phyloP scores from a whole-genome alignment of 805 yeast genomes.

The Citeromyces matritensis region DNA sequence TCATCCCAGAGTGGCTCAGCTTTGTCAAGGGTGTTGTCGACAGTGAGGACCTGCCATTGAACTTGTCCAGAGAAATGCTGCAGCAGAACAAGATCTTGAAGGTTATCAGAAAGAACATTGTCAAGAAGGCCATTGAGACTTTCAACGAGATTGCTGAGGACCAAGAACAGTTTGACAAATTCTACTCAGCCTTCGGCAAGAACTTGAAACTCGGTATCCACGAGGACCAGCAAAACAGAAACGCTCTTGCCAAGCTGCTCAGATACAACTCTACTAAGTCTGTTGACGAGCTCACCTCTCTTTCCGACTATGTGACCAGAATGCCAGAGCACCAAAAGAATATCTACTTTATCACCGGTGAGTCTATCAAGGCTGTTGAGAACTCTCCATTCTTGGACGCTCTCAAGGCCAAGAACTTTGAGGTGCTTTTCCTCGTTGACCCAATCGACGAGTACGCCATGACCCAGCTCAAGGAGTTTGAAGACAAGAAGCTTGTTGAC shows the following conservation, averaged over 20 bases:
- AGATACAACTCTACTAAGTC: conserved; percentile 97
- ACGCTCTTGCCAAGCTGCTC: conserved; percentile 86
- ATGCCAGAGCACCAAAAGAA: conserved; percentile 99
- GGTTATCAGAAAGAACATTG: conserved; percentile 98
- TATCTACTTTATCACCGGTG: conserved; percentile 99
- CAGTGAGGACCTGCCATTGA: conserved; percentile 98
- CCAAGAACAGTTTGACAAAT: conserved; percentile 94
- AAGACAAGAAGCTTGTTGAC: conserved; percentile 97
- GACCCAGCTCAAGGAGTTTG: conserved; percentile 98
- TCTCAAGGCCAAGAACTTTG: conserved; percentile 95
- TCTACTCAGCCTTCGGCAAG: conserved; percentile 96
- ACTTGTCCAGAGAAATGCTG: conserved; percentile 98
- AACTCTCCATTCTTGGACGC: conserved; percentile 99
- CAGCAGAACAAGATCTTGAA: conserved; percentile 99
- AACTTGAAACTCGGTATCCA: conserved; percentile 97
- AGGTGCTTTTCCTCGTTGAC: conserved; percentile 94
- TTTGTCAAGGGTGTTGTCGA: conserved; percentile 99
- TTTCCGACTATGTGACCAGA: conserved; percentile 95
- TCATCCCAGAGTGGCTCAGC: conserved; percentile 97
- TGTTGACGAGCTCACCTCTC: conserved; percentile 83
- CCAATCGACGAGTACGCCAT: conserved; percentile 99
- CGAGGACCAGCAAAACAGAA: conserved; percentile 97
- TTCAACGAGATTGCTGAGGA: conserved; percentile 99
- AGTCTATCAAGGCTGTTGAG: conserved; percentile 92
- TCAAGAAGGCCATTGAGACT: conserved; percentile 95